These are phyloP conservation scores for Blastomyces percursus DNA, from an alignment of 2,329 filamentous ascomycete genomes.

Conservation along the genomic window DNA sequence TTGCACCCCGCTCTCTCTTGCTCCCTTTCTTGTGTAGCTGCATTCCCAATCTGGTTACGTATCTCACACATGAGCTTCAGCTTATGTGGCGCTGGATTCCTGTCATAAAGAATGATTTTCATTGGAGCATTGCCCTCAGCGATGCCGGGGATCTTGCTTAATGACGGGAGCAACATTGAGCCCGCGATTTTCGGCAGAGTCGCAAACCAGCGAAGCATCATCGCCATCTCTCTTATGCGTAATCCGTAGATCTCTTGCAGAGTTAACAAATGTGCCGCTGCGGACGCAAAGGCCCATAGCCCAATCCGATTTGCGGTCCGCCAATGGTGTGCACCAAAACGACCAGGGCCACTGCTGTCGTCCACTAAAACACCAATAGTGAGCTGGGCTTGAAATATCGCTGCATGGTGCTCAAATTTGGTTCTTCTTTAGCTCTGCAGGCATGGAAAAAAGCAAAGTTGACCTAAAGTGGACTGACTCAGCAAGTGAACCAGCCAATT, in stretches of 20 bases:
- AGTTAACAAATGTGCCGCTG: no score
- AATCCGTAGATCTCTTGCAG: no score
- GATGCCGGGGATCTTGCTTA: not conserved
- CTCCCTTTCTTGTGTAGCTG: not conserved
- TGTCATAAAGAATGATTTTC: not conserved
- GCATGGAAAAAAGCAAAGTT: not conserved
- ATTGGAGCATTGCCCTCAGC: not conserved
- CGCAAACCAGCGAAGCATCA: not conserved
- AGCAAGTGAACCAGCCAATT: not conserved
- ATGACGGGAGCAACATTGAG: not conserved
- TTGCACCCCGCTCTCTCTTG: not conserved
- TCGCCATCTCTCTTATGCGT: not conserved
- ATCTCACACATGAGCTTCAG: conserved; percentile 1
- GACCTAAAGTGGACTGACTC: not conserved
- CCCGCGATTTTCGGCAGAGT: not conserved
- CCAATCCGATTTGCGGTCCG: not conserved
- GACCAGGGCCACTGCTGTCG: not conserved
- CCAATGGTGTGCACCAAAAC: not conserved
- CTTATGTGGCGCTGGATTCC: not conserved
- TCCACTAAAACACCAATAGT: not conserved
- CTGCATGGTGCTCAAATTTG: not conserved
- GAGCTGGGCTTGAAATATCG: not conserved
- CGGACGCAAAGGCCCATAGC: no score
- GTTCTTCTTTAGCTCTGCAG: not conserved
- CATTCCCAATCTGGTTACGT: not conserved